Conservation (phyloP, 495 filamentous ascomycete genomes). For the Penicillium desertorum region DNA sequence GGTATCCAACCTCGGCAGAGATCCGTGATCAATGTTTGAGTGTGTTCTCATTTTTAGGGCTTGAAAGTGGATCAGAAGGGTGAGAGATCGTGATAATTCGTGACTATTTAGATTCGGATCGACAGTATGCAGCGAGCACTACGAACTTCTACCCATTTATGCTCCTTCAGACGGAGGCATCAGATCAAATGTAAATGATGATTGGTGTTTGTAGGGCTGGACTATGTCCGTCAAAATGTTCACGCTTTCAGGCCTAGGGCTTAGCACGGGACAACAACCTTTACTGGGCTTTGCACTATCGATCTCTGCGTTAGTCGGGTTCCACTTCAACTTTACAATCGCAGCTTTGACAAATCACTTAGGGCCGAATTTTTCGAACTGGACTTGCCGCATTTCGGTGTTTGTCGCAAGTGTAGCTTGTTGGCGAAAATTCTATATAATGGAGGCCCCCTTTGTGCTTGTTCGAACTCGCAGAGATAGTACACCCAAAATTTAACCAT, state of each 20-base stretch:
- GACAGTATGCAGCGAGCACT: conserved; percentile 2
- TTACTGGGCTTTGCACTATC: conserved; percentile 8
- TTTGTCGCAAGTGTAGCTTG: background rate
- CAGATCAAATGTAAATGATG: background rate
- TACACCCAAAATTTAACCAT: background rate
- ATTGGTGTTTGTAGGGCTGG: background rate
- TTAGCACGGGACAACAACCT: conserved; percentile 5
- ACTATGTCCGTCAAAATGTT: background rate
- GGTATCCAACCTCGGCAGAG: background rate
- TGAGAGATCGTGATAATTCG: conserved; percentile 8
- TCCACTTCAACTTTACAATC: conserved; percentile 2
- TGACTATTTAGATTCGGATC: conserved; percentile 5
- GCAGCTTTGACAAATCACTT: conserved; percentile 11
- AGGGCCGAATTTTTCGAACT: conserved; percentile 1
- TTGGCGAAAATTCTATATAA: conserved; percentile 2
- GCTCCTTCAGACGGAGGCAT: background rate
- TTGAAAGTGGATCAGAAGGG: conserved; percentile 8
- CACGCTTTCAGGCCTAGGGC: background rate
- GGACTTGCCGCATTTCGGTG: background rate
- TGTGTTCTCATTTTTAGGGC: conserved; percentile 11
- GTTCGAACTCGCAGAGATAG: background rate
- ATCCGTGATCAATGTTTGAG: conserved; percentile 1
- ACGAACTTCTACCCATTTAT: background rate
- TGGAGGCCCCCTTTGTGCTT: background rate
- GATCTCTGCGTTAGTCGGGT: conserved; percentile 8